A percentile compares a stretch with the other conserved stretches of the same genome.
Conservation (phyloP, 1,284 basidiomycete genomes). For the Fomitiporia mediterranea region DNA sequence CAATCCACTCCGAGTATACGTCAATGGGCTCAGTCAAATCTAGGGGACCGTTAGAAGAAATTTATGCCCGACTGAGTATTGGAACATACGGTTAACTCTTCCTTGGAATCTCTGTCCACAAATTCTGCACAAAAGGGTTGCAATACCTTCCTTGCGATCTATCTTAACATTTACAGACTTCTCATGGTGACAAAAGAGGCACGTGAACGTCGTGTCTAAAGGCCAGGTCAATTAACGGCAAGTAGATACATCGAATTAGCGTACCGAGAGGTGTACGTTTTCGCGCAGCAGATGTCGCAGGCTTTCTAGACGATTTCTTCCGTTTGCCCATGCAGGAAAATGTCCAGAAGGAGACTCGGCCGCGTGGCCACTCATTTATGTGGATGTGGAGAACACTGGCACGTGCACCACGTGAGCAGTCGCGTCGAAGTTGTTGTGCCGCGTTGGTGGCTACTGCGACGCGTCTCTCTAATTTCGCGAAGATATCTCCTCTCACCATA, state of each 20-base stretch:
- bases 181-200: slow-evolving; percentile 89
- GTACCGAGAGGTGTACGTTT: slow-evolving; percentile 68
- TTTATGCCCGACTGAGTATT: slow-evolving; percentile 13
- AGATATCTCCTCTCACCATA: neutral
- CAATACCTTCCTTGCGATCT: slow-evolving; percentile 78
- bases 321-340: slow-evolving; percentile 66
- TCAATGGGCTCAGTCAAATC: slow-evolving; percentile 86
- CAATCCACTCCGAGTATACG: slow-evolving; percentile 90
- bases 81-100: slow-evolving; percentile 73
- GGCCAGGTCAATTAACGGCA: slow-evolving; percentile 13
- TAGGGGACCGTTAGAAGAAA: slow-evolving; percentile 27
- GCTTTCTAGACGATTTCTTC: slow-evolving; percentile 80
- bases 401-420: slow-evolving; percentile 8
- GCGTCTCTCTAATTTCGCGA: neutral
- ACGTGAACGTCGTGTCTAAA: slow-evolving; percentile 73
- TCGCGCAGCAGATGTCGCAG: slow-evolving; percentile 48
- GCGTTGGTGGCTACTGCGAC: neutral
- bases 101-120: slow-evolving; percentile 81
- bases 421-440: slow-evolving; percentile 9
- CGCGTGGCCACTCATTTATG: neutral
- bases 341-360: neutral
- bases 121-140: slow-evolving; percentile 70
- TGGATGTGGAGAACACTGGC: slow-evolving; percentile 2
- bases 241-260: slow-evolving; percentile 23
- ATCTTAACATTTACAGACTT: slow-evolving; percentile 84